These are phyloP conservation scores for Candida ponderosae DNA, from an alignment of 805 yeast species.

Conservation along the genomic window DNA sequence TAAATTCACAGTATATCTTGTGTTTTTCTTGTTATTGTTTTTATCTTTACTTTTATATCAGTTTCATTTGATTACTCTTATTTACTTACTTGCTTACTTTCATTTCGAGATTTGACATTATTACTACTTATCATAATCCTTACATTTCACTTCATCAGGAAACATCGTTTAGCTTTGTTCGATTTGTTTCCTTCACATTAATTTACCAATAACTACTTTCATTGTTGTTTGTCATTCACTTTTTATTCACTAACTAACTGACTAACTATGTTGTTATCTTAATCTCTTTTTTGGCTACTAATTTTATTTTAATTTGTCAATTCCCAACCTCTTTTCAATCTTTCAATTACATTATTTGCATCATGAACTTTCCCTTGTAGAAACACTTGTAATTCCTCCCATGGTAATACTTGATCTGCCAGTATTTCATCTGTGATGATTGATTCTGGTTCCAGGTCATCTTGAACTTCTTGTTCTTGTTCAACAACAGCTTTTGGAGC, in stretches of 20 bases:
- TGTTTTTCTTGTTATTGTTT: no score
- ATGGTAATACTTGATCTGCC: constrained; percentile 24
- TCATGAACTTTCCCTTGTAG: constrained; percentile 28
- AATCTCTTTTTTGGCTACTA: not conserved
- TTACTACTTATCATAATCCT: no score
- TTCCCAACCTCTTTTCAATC: constrained; percentile 34
- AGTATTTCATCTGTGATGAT: not conserved
- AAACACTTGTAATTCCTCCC: constrained; percentile 33
- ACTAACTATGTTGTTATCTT: no score
- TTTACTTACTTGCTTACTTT: not conserved
- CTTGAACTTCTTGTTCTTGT: not conserved
- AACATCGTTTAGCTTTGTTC: no score
- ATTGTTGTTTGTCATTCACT: no score
- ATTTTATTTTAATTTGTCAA: constrained; percentile 17
- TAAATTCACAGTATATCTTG: no score
- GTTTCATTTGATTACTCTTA: no score
- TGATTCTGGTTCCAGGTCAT: constrained; percentile 2
- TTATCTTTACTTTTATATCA: no score
- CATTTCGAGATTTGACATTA: constrained; percentile 13
- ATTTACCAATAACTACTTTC: no score
- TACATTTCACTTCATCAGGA: no score
- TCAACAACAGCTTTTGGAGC: constrained; percentile 5
- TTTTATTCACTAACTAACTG: no score
- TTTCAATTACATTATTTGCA: constrained; percentile 20
- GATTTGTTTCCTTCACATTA: no score